A percentile compares a stretch with the other conserved stretches of the same genome.
phyloP scores from a whole-genome alignment of 495 filamentous ascomycete species.

The Penicillium paradoxum region DNA sequence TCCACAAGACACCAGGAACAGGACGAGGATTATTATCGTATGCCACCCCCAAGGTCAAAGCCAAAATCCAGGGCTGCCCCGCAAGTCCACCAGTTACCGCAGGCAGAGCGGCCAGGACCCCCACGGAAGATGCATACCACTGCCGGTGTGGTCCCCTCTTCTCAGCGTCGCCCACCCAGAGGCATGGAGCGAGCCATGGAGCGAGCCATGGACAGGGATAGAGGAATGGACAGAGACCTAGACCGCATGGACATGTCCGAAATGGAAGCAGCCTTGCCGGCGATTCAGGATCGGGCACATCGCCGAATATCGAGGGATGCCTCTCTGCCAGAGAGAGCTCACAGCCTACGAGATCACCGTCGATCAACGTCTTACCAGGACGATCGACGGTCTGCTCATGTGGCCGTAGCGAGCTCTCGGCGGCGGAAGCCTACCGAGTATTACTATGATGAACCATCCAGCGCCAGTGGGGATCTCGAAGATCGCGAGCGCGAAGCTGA shows the following conservation, averaged over 20 bases:
- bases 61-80: constrained; percentile 26
- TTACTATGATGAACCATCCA: constrained; percentile 22
- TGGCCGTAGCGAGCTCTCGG: constrained; percentile 32
- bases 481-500: constrained; percentile 30
- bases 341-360: constrained; percentile 28
- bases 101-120: constrained; percentile 16
- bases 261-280: constrained; percentile 28
- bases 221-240: not conserved
- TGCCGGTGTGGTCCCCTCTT: constrained; percentile 13
- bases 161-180: constrained; percentile 30
- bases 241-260: constrained; percentile 32
- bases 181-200: not conserved
- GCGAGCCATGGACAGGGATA: no score
- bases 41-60: constrained; percentile 36
- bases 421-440: constrained; percentile 32
- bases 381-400: constrained; percentile 22
- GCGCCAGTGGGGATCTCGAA: constrained; percentile 19
- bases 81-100: constrained; percentile 34
- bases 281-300: constrained; percentile 17
- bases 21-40: constrained; percentile 43
- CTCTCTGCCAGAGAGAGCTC: constrained; percentile 31
- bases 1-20: constrained; percentile 16
- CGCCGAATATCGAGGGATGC: constrained; percentile 29
- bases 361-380: constrained; percentile 34
- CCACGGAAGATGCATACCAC: constrained; percentile 7